Base-by-base conservation (phyloP, 257 asterid species). In the Solanum commersonii region DNA sequence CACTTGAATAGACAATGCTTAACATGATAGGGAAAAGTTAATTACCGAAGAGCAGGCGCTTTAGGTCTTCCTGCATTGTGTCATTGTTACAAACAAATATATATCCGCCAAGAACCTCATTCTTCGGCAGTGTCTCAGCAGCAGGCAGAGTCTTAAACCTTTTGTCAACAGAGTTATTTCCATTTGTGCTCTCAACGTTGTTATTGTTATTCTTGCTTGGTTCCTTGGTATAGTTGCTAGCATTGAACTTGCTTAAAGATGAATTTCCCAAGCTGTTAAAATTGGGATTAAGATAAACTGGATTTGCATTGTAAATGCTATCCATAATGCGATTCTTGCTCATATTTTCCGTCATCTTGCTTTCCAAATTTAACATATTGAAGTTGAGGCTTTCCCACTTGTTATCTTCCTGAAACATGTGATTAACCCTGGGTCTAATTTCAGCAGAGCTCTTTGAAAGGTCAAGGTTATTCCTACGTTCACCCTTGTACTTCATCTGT, bases 1-100 rank as follows among this genome's bases (percentile, higher is more conserved):
- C 67, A 38, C 34, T 11, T 37, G 14, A 25, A 16, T 2, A 81
- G 73, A 16, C 44, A 27, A 60, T 38, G 82, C 84, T 37, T 83
- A 89, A 46, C 85, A 46, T 49, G 85, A 46, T 18, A 46, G 29
- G 85, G 68, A 67, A 84, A 60, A 88, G 23, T 20, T 83, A 77
- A 87, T 92, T 94, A 97, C 99, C 99, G 84, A 97, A 97, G 16
- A 97, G 95, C 42, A 92, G 98, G 72, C 98, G 91, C 92, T 96
- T 97, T 91, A 97, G 65, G 92, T 97, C 99, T 91, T 97, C 99
- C 88, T 96, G 98, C 98, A 96, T 96, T 1, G 98, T 97, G 87
- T 97, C 99, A 77, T 97, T 95, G 94, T 97, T 97, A 94, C 99
- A 97, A 70, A 97, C 99, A 90, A 96, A 96, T 87, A 95, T 97